Base-by-base conservation (phyloP, 345 rosid species). In the Excoecaria cochinchinensis region DNA sequence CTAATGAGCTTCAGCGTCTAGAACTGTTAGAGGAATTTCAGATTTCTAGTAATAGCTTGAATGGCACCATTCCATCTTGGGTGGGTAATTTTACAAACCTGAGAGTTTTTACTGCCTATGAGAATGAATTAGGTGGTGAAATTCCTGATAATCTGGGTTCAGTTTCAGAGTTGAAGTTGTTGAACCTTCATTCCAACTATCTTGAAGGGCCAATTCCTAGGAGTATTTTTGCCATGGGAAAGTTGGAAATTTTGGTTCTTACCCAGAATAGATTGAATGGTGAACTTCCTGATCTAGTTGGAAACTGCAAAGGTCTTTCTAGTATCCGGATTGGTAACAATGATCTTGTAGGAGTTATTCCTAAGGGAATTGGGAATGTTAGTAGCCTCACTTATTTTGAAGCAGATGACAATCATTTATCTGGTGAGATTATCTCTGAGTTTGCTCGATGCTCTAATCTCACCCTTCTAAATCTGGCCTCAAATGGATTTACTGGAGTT, bases 141-240 rank as follows among this genome's bases (percentile, higher is more conserved):
- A 89, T 95, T 66, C 87, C 94, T 25, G 84, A 81, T 61, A 87
- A 82, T 78, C 83, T 95, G 55, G 99, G 99, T 39, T 81, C 67
- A 3, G 83, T 79, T 81, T 91, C 97, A 55, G 91, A 89, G 57
- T 73, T 95, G 73, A 81, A 82, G 62, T 81, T 86, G 85, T 82
- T 95, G 85, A 95, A 95, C 85, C 95, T 95, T 81, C 99, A 95
- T 72, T 92, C 99, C 0, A 95, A 95, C 79, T 82, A 81, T 79
- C 91, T 95, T 10, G 85, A 81, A n/a, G 98, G 98, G 85, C 53
- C 84, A 68, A 88, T 95, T 52, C 99, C 99, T 6, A 71, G 80
- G 77, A 88, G 93, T 81, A 74, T 95, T 69, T 95, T 95, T 74
- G 83, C 85, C 59, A 88, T 76, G 86, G 97, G 98, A 78, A 95